Evolutionary conservation across 2,329 filamentous ascomycete genomes (phyloP).

Genomic region (Paracoccidioides brasiliensis): DNA sequence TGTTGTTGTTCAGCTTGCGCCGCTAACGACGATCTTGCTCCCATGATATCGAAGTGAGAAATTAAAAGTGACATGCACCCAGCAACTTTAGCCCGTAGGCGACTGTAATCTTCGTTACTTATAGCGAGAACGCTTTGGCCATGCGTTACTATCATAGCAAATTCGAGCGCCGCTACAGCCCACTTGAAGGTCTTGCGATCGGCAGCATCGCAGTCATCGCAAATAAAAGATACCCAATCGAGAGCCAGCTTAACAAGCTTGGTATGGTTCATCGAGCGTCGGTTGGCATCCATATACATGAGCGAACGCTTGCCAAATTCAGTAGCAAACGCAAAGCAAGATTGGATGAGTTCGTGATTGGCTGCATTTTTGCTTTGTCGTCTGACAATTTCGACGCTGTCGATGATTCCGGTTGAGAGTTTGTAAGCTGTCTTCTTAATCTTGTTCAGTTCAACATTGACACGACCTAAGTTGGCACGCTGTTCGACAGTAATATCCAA

Average conservation of each 20-base stretch:
- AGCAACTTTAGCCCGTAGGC: conserved; percentile 73
- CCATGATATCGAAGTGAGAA: conserved; percentile 98
- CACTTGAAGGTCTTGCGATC: conserved; percentile 95
- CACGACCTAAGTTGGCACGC: conserved; percentile 81
- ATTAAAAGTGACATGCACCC: conserved; percentile 96
- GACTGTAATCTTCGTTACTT: conserved; percentile 74
- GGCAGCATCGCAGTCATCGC: conserved; percentile 86
- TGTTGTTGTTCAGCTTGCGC: conserved; percentile 88
- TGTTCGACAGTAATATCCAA: conserved; percentile 85
- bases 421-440: conserved; percentile 95
- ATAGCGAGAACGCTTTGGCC: conserved; percentile 88
- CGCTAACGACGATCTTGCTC: conserved; percentile 80
- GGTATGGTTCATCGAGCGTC: conserved; percentile 92
- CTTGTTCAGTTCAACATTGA: conserved; percentile 80
- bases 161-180: conserved; percentile 90
- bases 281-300: conserved; percentile 88
- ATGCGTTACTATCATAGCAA: conserved; percentile 93
- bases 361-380: conserved; percentile 62
- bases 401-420: conserved; percentile 95
- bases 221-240: conserved; percentile 97
- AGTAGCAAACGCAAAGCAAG: conserved; percentile 96
- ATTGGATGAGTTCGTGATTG: conserved; percentile 92
- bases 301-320: conserved; percentile 94
- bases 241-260: conserved; percentile 86
- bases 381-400: conserved; percentile 87